Base-by-base conservation (phyloP, 352 stramenopile species). In the Globisporangium echinulatum region DNA sequence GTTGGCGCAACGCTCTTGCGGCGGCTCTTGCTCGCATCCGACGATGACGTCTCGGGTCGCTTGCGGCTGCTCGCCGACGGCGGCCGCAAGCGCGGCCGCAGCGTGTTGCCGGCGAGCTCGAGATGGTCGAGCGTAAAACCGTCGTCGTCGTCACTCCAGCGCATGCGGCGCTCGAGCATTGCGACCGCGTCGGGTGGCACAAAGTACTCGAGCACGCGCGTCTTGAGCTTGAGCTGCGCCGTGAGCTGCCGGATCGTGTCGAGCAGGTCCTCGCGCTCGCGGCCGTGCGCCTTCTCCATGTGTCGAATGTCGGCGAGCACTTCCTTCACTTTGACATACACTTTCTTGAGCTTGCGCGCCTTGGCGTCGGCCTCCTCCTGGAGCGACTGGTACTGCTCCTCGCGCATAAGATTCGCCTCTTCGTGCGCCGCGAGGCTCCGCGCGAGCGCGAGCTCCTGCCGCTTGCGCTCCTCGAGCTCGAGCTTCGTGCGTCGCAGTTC, bases 311-410 rank as follows among this genome's bases (percentile, higher is more conserved):
- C 96, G 6, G 67, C 67, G 54, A 97, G 80, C 7, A 86, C 87
- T 44, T 94, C 84, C 57, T 98, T 96, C 53, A 97, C 79, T 57
- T 92, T 90, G 6, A 69, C 77, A 56, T 89, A 98, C 15, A 99
- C 76, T 62, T 98, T 98, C 61, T 98, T 97, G 40, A 99, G 79
- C 68, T 99, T 99, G 9, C 92, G 92, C 0, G 95, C 97, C 68
- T 98, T 99, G 1, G 85, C 91, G 50, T 98, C 85, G 6, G 96
- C 92, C 65, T 99, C 93, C 64, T 98, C 95, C 54, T 97, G 78
- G 11, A 97, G 58, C 3, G 84, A 88, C 59, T 88, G 77, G 63
- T 91, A 92, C 64, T 93, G 84, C 53, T 98, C 93, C 64, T 98
- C 89, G 7, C 96, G 76, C 71, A 97, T 85, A 13, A 98, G 62